phyloP scores from a whole-genome alignment of 768 basidiomycete species.

The Trametes cinnabarina region DNA sequence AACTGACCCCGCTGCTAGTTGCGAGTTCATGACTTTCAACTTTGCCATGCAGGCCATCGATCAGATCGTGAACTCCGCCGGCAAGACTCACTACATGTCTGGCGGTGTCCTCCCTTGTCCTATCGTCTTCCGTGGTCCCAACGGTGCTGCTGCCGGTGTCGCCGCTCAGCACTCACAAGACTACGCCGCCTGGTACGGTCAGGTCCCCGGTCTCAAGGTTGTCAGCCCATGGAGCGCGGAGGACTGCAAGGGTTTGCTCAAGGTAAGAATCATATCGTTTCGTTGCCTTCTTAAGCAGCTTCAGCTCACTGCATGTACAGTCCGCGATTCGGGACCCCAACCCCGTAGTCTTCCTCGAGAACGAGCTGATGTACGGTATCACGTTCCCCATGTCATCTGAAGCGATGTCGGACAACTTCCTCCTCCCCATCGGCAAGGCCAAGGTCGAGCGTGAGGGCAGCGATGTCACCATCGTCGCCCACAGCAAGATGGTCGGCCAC shows the following conservation, averaged over 20 bases:
- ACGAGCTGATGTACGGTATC: conserved; percentile 98
- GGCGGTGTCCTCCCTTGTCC: conserved; percentile 98
- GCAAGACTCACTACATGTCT: conserved; percentile 99
- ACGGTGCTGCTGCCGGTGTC: conserved; percentile 97
- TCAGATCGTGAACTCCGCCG: conserved; percentile 99
- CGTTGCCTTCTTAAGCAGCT: neutral
- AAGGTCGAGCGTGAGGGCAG: conserved; percentile 92
- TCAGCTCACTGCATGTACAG: conserved; percentile 38
- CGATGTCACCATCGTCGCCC: conserved; percentile 94
- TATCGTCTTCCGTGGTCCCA: conserved; percentile 98
- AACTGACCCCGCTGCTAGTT: conserved; percentile 46
- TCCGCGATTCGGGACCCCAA: conserved; percentile 97
- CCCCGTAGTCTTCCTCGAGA: conserved; percentile 98
- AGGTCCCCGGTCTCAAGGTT: conserved; percentile 94
- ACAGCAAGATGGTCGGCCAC: conserved; percentile 97
- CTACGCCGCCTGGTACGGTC: conserved; percentile 93
- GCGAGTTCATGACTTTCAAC: conserved; percentile 99
- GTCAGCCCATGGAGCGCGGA: conserved; percentile 98
- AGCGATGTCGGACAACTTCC: conserved; percentile 93
- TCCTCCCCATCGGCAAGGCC: conserved; percentile 95
- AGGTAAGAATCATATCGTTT: conserved; percentile 50
- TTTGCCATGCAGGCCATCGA: conserved; percentile 99
- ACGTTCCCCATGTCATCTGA: conserved; percentile 95
- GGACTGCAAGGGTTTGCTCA: conserved; percentile 97
- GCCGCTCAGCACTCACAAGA: conserved; percentile 98